Conservation (phyloP, 2,329 filamentous ascomycete genomes). For the Fragosphaeria purpurea region DNA sequence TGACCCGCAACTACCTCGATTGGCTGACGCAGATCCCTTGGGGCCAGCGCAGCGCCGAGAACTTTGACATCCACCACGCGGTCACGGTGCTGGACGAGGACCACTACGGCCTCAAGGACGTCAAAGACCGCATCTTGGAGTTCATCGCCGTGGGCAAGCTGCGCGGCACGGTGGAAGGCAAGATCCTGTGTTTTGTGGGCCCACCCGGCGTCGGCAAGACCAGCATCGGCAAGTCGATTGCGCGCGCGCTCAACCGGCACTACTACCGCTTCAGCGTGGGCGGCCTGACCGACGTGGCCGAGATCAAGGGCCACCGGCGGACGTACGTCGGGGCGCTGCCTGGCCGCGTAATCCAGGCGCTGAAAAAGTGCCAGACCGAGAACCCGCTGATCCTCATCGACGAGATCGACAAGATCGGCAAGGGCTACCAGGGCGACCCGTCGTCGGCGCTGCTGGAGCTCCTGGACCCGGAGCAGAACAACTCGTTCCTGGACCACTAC, state of each 20-base stretch:
- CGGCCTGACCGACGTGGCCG: slow-evolving; percentile 90
- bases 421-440: slow-evolving; percentile 92
- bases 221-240: slow-evolving; percentile 97
- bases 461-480: slow-evolving; percentile 94
- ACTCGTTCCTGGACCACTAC: slow-evolving; percentile 94
- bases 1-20: slow-evolving; percentile 94
- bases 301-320: slow-evolving; percentile 94
- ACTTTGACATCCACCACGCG: slow-evolving; percentile 89
- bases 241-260: slow-evolving; percentile 83
- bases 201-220: slow-evolving; percentile 97
- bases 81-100: slow-evolving; percentile 89
- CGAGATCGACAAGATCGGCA: slow-evolving; percentile 95
- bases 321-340: slow-evolving; percentile 95
- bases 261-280: slow-evolving; percentile 99
- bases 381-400: slow-evolving; percentile 95
- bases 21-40: slow-evolving; percentile 98
- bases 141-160: slow-evolving; percentile 98
- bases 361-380: slow-evolving; percentile 99
- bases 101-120: slow-evolving; percentile 92
- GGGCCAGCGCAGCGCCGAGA: slow-evolving; percentile 91
- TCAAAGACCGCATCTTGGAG: slow-evolving; percentile 95
- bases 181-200: slow-evolving; percentile 95
- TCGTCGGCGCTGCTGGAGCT: slow-evolving; percentile 88
- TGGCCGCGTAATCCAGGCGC: slow-evolving; percentile 90
- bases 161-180: slow-evolving; percentile 92